Base-by-base conservation (phyloP, 768 basidiomycete genomes). In the Auricularia heimuer region DNA sequence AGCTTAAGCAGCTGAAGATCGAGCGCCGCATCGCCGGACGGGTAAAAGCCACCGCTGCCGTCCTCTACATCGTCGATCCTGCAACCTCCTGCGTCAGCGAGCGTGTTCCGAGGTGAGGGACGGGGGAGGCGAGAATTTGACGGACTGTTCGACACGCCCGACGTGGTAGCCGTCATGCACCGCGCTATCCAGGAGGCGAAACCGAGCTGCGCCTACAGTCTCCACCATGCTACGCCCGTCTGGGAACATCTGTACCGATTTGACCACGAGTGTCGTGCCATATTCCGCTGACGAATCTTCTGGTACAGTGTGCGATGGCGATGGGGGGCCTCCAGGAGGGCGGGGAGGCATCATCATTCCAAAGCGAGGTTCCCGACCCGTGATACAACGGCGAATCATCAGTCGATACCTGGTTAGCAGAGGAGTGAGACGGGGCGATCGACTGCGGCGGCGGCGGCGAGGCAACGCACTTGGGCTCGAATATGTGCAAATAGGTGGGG, bases 361-460 rank as follows among this genome's bases (percentile, higher is more conserved):
- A 75, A 98, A 97, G 29, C 81, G 80, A n/a, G 91, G 91, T 54
- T 77, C 78, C 3, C 83, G 79, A 16, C 82, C 85, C 70, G 92
- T 88, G 65, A 98, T 86, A 73, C 90, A 94, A n/a, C 96, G 86
- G 29, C 96, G 89, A 63, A 98, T 87, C 96, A 98, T 98, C 62
- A 98, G 82, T 6, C 96, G 88, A 74, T 98, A 95, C 70, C 87
- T 87, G 39, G 39, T 42, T 42, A 42, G 65, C 10, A n/a, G 34
- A 42, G 6, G 24, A 7, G 14, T 35, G 3, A 35, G 24, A 34
- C 29, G n/a, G 10, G 54, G 33, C 56, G 24, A 29, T n/a, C 14
- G 51, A n/a, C 16, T 29, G 18, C 16, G 34, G 24, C 24, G 6
- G 56, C 8, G 11, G 24, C 56, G 21, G 6, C 29, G 54, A 54